A percentile compares a stretch with the other conserved stretches of the same genome.
Evolutionary conservation across 2,329 filamentous ascomycete species (phyloP).

Genomic region (Parastagonospora avenae): DNA sequence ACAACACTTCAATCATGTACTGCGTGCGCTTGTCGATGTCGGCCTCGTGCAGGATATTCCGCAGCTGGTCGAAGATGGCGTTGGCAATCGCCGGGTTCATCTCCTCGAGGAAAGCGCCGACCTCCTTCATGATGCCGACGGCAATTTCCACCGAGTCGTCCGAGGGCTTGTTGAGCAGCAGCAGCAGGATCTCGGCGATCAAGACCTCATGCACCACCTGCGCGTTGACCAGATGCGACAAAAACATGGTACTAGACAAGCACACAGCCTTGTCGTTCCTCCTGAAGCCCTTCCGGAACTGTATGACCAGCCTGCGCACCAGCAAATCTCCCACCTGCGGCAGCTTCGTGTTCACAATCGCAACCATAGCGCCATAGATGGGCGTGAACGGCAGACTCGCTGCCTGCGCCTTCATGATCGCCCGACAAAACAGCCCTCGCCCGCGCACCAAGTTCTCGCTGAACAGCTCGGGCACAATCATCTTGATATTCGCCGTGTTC

Average conservation of each 20-base stretch:
- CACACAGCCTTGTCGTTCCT: slow-evolving; percentile 97
- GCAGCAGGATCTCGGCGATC: slow-evolving; percentile 86
- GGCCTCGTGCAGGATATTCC: slow-evolving; percentile 92
- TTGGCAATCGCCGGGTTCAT: slow-evolving; percentile 89
- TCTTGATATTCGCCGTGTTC: slow-evolving; percentile 97
- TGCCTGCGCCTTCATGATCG: slow-evolving; percentile 98
- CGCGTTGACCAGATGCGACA: slow-evolving; percentile 94
- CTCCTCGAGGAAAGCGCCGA: slow-evolving; percentile 91
- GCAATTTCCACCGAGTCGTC: slow-evolving; percentile 98
- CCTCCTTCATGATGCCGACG: slow-evolving; percentile 88
- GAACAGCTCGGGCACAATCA: slow-evolving; percentile 95
- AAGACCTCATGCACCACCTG: slow-evolving; percentile 95
- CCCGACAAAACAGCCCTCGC: slow-evolving; percentile 88
- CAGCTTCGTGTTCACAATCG: slow-evolving; percentile 96
- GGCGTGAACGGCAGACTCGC: slow-evolving; percentile 94
- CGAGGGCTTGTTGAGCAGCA: slow-evolving; percentile 93
- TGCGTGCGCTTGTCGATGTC: slow-evolving; percentile 98
- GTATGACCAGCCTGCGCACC: slow-evolving; percentile 81
- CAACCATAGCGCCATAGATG: slow-evolving; percentile 93
- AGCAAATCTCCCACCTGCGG: slow-evolving; percentile 93
- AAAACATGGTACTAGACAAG: slow-evolving; percentile 88
- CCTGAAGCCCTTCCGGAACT: slow-evolving; percentile 95
- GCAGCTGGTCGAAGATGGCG: slow-evolving; percentile 93
- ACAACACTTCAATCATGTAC: slow-evolving; percentile 98
- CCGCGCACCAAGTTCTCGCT: slow-evolving; percentile 91